Conservation (phyloP, 208 protist species). For the Tritrichomonas musculus region DNA sequence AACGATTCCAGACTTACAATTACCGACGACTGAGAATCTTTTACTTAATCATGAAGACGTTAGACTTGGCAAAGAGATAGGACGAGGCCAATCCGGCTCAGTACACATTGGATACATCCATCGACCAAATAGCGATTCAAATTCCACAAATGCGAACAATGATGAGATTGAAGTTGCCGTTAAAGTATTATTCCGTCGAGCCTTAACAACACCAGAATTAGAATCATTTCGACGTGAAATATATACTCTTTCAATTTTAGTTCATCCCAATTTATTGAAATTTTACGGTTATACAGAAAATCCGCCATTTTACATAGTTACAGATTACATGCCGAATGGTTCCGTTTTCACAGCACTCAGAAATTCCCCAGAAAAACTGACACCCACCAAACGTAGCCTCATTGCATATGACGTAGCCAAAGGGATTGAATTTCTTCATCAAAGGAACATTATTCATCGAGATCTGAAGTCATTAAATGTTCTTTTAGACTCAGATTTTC, state of each 20-base stretch:
- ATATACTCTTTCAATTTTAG: neutral
- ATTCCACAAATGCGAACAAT: too few species aligned
- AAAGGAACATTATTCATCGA: neutral
- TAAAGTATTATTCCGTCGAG: neutral
- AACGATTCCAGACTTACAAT: neutral
- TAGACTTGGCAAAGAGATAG: neutral
- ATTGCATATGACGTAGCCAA: neutral
- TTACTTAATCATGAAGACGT: neutral
- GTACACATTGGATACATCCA: neutral
- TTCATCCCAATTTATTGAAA: neutral
- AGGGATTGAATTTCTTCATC: neutral
- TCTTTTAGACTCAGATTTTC: neutral
- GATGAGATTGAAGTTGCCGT: neutral
- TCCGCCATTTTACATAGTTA: neutral
- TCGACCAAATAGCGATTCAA: too few species aligned
- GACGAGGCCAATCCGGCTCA: neutral
- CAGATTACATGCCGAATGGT: neutral
- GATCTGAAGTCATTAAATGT: neutral
- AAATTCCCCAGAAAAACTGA: neutral
- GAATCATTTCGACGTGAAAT: conserved; percentile 23
- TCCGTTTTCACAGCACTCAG: neutral
- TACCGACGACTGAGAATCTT: neutral
- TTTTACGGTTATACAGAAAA: conserved; percentile 6
- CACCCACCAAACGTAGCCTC: neutral
- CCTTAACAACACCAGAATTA: neutral